A percentile compares a stretch with the other conserved stretches of the same genome.
Evolutionary conservation across 495 filamentous ascomycete genomes (phyloP).

Genomic region (Aspergillus asperescens): DNA sequence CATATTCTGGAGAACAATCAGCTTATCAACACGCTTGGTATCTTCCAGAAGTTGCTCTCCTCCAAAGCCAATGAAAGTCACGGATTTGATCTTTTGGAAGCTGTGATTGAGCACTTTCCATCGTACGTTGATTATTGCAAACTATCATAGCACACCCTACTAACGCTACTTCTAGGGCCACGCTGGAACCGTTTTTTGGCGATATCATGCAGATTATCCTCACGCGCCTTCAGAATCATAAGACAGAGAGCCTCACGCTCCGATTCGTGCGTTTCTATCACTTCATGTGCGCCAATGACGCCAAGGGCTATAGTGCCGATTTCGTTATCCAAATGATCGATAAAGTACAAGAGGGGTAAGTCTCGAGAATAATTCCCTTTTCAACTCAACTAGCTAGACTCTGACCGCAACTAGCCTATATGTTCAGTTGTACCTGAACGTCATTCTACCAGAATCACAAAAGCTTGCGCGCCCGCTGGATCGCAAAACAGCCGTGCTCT

Average conservation of each 20-base stretch:
- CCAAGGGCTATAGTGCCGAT: constrained; percentile 79
- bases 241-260: constrained; percentile 73
- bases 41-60: constrained; percentile 83
- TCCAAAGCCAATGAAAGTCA: constrained; percentile 70
- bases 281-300: constrained; percentile 69
- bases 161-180: constrained; percentile 37
- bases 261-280: constrained; percentile 91
- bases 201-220: constrained; percentile 77
- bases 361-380: constrained; percentile 3
- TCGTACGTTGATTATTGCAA: constrained; percentile 45
- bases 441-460: constrained; percentile 83
- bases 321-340: constrained; percentile 80
- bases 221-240: constrained; percentile 67
- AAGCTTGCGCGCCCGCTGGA: constrained; percentile 81
- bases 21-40: constrained; percentile 73
- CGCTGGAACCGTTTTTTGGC: constrained; percentile 70
- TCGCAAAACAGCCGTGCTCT: constrained; percentile 89
- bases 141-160: neutral
- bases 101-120: constrained; percentile 63
- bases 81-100: constrained; percentile 85
- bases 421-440: constrained; percentile 70
- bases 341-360: constrained; percentile 66
- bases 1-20: constrained; percentile 71
- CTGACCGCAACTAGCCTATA: constrained; percentile 57
- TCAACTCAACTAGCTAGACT: constrained; percentile 5